phyloP scores from a whole-genome alignment of 78 protist genomes.

The Salpingoeca rosetta region DNA sequence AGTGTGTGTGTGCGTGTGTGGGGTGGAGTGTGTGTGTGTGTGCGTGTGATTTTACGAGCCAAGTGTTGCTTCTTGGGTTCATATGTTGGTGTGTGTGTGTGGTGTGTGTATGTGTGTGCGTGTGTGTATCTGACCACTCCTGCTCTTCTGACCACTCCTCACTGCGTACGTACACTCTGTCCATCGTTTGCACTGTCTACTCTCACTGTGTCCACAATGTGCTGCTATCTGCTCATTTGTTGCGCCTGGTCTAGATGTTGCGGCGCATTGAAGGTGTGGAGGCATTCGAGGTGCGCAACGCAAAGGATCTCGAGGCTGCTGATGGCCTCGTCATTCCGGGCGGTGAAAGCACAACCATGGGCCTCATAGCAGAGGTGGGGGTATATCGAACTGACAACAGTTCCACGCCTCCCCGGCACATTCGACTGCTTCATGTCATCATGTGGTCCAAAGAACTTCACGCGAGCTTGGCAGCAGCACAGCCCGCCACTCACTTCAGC shows the following conservation, averaged over 20 bases:
- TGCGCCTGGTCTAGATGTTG: too few relatives aligned
- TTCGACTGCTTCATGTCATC: too few relatives aligned
- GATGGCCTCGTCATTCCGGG: conserved; percentile 26
- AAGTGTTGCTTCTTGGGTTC: too few relatives aligned
- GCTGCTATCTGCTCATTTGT: too few relatives aligned
- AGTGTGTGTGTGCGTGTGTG: not conserved
- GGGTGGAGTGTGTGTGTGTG: not conserved
- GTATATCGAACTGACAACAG: conserved; percentile 1
- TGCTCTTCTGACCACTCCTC: not conserved
- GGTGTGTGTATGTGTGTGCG: not conserved
- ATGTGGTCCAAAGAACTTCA: too few relatives aligned
- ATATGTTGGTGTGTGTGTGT: too few relatives aligned
- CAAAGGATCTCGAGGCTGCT: not conserved
- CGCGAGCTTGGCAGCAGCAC: too few relatives aligned
- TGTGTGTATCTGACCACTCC: not conserved
- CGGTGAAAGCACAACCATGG: conserved; percentile 36
- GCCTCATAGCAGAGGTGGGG: conserved; percentile 13
- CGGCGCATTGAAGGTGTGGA: conserved; percentile 3
- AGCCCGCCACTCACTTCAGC: too few relatives aligned
- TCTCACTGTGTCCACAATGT: too few relatives aligned
- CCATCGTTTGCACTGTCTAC: too few relatives aligned
- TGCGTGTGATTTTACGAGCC: too few relatives aligned
- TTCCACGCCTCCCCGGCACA: too few relatives aligned
- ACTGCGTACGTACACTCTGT: not conserved
- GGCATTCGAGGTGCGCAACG: not conserved